Percentiles rank a stretch among this genome's conserved stretches.
These are phyloP conservation scores for Rosa persica DNA, from an alignment of 306 rosid species.

Conservation along the genomic window DNA sequence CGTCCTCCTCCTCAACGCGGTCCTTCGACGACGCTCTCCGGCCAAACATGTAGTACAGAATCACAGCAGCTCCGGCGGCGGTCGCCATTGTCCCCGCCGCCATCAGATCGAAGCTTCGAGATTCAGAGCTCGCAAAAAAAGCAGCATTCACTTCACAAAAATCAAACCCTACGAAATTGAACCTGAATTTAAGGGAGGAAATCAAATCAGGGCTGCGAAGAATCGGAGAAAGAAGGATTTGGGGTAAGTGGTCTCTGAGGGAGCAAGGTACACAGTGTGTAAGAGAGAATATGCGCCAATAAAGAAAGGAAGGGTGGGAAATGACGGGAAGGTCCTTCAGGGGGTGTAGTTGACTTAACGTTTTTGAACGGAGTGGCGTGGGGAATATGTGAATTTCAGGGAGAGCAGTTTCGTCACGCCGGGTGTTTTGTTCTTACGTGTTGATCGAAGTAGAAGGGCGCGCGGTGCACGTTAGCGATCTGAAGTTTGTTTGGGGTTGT, in stretches of 20 bases:
- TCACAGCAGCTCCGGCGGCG: constrained; percentile 87
- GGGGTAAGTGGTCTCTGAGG: neutral
- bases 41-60: constrained; percentile 57
- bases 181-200: neutral
- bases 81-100: constrained; percentile 95
- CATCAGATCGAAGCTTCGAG: constrained; percentile 41
- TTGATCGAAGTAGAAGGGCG: constrained; percentile 14
- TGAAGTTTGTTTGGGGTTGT: too few species aligned
- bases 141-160: neutral
- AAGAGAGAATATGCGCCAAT: constrained; percentile 12
- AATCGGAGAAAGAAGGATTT: neutral
- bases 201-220: neutral
- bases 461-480: constrained; percentile 34
- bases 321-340: neutral
- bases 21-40: constrained; percentile 45
- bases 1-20: constrained; percentile 2
- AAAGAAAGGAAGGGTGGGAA: neutral
- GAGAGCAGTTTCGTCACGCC: neutral
- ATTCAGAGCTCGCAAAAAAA: constrained; percentile 12
- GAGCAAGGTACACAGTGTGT: neutral
- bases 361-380: neutral
- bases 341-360: neutral
- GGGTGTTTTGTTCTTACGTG: neutral
- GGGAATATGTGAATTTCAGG: neutral
- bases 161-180: neutral